Evolutionary conservation across 1,284 basidiomycete genomes (phyloP), one percentile per base, ranked within the genome.

Genomic region (Wolfiporia cocos): DNA sequence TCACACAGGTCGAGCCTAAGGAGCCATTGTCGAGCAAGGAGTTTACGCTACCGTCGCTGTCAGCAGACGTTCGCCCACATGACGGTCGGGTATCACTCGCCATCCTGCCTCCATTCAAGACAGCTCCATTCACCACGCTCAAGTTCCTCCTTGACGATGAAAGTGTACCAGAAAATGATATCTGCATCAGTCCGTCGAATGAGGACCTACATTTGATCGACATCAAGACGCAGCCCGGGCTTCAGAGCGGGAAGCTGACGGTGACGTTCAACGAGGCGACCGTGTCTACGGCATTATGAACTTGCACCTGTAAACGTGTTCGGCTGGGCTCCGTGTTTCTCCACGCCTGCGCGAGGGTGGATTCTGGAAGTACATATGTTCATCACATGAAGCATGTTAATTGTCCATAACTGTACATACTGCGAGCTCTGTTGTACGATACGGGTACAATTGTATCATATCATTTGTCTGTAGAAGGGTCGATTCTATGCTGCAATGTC

Each of bases 61-160:
- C 31, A 3, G 36, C 24, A 6, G 37, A 46, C 19, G 24, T 46
- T 11, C 33, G 31, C 15, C n/a, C n/a, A 35, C 22, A 15, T 23
- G 23, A 22, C 12, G 36, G 36, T 17, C 19, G 24, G 21, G n/a
- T 42, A 18, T 29, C 36, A 11, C 11, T 46, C 4, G 32, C 42
- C 18, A 37, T 46, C n/a, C 44, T 30, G 11, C 20, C 33, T 6
- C 41, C 44, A 23, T 11, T 21, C 15, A 17, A 18, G 5, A 20
- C 21, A 6, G 5, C 12, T 7, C 23, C 28, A 14, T 31, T 21
- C 23, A 14, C 22, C 3, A 21, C 23, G 10, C 17, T 40, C 5
- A 31, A 24, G 26, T 18, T 43, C 35, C 12, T 21, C 3, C 41
- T 43, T 3, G 29, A 37, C 24, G 35, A 20, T 14, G 22, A 43